Percentiles rank a stretch among this genome's conserved stretches.
Conservation (phyloP, 23 red algal species). For the Gracilaria domingensis region DNA sequence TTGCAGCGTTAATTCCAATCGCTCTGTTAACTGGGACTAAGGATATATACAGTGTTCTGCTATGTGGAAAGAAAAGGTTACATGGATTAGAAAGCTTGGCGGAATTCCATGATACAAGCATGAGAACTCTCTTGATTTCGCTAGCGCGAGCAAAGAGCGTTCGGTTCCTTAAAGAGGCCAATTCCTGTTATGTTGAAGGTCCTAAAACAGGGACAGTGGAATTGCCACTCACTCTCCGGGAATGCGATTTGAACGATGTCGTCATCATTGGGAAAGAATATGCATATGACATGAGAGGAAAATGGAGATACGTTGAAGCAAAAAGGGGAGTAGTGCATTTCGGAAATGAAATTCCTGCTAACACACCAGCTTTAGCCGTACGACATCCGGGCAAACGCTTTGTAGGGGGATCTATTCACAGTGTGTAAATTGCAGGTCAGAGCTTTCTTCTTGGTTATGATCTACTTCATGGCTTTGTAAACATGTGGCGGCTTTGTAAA, state of each 20-base stretch:
- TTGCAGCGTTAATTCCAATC: neutral
- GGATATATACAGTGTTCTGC: neutral
- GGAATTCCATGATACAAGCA: slow-evolving; percentile 13
- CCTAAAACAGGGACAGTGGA: slow-evolving; percentile 38
- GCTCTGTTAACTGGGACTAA: neutral
- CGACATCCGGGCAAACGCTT: slow-evolving; percentile 11
- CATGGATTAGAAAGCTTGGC: slow-evolving; percentile 22
- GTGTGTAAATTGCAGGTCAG: neutral
- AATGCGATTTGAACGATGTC: slow-evolving; percentile 27
- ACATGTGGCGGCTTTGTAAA: too few relatives aligned
- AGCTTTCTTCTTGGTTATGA: neutral
- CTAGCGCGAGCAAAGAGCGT: slow-evolving; percentile 20
- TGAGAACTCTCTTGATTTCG: neutral
- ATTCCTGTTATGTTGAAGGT: slow-evolving; percentile 4
- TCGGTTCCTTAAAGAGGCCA: slow-evolving; percentile 17
- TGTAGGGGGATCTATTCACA: slow-evolving; percentile 6
- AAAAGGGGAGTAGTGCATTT: slow-evolving; percentile 31
- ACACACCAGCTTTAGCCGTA: neutral
- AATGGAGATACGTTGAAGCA: slow-evolving; percentile 25
- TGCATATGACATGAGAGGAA: slow-evolving; percentile 15
- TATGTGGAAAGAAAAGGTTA: neutral
- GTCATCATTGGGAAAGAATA: slow-evolving; percentile 25
- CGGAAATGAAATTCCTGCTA: slow-evolving; percentile 16
- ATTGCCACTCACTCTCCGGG: slow-evolving; percentile 1
- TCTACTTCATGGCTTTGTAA: neutral